A percentile compares a stretch with the other conserved stretches of the same genome.
Conservation (phyloP, 2,329 filamentous ascomycete genomes). For the Scedosporium minutisporum region DNA sequence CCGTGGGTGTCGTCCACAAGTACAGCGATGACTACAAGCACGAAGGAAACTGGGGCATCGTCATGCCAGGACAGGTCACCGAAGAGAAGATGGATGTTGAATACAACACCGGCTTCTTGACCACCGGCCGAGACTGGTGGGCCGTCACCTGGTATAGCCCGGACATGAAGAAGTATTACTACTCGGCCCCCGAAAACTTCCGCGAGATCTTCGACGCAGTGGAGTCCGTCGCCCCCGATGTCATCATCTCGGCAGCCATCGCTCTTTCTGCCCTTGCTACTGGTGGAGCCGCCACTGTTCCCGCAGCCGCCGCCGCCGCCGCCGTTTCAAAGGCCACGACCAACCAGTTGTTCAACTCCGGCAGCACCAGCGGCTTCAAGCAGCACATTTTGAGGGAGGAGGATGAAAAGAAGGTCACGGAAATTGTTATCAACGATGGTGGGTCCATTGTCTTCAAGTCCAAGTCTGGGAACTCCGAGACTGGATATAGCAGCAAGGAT, state of each 20-base stretch:
- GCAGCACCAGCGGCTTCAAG: conserved; percentile 9
- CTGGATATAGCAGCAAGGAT: conserved; percentile 1
- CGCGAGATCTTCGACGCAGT: conserved; percentile 2
- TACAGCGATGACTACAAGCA: conserved; percentile 12
- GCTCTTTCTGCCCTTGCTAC: conserved; percentile 9
- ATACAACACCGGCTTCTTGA: conserved; percentile 11
- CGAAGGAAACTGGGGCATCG: conserved; percentile 8
- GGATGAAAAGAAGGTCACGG: conserved; percentile 9
- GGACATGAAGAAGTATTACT: conserved; percentile 9
- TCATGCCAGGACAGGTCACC: conserved; percentile 1
- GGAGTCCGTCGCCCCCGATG: conserved; percentile 5
- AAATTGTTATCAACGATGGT: conserved; percentile 10
- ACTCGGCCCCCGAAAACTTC: conserved; percentile 11
- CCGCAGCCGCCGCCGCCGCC: conserved; percentile 1
- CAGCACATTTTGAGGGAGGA: conserved; percentile 11
- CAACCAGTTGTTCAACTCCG: conserved; percentile 5
- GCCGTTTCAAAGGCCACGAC: conserved; percentile 1
- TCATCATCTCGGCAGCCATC: conserved; percentile 7
- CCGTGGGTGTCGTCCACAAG: conserved; percentile 10
- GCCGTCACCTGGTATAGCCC: conserved; percentile 10
- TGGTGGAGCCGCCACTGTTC: conserved; percentile 5
- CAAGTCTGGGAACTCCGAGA: conserved; percentile 11
- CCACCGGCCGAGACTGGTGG: conserved; percentile 12
- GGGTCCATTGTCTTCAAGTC: conserved; percentile 10
- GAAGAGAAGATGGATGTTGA: conserved; percentile 8